phyloP scores from a whole-genome alignment of 306 rosid genomes.

The Castanea crenata region DNA sequence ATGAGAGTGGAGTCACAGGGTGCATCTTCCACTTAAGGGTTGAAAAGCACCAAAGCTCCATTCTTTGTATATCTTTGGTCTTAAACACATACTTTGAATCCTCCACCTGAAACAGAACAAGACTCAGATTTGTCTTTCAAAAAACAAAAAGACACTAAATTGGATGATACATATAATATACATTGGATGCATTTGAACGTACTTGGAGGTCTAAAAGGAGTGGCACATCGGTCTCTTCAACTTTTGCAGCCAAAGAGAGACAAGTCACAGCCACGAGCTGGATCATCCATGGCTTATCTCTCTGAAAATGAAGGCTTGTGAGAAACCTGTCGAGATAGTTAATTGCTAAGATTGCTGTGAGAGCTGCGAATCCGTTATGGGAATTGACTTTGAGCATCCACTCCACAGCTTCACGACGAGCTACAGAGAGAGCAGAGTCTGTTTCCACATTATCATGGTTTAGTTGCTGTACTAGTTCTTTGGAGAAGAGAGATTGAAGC shows the following conservation, averaged over 20 bases:
- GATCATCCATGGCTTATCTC: slow-evolving; percentile 84
- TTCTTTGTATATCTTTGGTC: slow-evolving; percentile 82
- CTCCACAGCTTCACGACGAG: slow-evolving; percentile 60
- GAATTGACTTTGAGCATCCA: slow-evolving; percentile 85
- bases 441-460: slow-evolving; percentile 14
- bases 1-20: slow-evolving; percentile 84
- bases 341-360: slow-evolving; percentile 79
- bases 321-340: slow-evolving; percentile 75
- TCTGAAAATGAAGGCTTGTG: slow-evolving; percentile 56
- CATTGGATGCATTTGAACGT: slow-evolving; percentile 1
- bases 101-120: slow-evolving; percentile 50
- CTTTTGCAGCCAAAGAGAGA: slow-evolving; percentile 91
- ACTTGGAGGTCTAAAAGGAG: slow-evolving; percentile 94
- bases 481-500: slow-evolving; percentile 58
- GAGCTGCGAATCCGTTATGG: slow-evolving; percentile 69
- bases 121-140: slow-evolving; percentile 1
- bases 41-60: slow-evolving; percentile 85
- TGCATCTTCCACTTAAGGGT: slow-evolving; percentile 93
- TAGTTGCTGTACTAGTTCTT: slow-evolving; percentile 47
- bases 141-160: not conserved
- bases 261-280: slow-evolving; percentile 90
- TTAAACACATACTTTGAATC: slow-evolving; percentile 63
- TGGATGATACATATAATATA: not conserved
- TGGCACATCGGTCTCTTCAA: slow-evolving; percentile 90
- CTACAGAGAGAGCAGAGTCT: slow-evolving; percentile 25